Conservation (phyloP, 306 rosid species). For the Arachis stenosperma region DNA sequence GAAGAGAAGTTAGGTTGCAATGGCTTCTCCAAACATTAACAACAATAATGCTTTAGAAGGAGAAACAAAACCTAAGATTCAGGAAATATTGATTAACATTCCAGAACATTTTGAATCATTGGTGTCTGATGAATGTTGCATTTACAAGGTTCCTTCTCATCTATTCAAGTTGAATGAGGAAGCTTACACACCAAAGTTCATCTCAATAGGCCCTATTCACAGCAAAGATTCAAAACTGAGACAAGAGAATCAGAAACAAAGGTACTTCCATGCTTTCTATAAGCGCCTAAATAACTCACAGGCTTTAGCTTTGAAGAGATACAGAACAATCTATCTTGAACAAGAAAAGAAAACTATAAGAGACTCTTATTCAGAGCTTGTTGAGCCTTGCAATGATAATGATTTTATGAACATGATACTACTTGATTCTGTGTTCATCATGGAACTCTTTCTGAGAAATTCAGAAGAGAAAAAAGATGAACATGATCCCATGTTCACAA, state of each 20-base stretch:
- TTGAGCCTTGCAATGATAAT: neutral
- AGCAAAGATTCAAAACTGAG: neutral
- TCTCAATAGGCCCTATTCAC: conserved; percentile 46
- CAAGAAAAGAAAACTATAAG: conserved; percentile 5
- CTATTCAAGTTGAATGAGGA: conserved; percentile 27
- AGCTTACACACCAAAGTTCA: conserved; percentile 34
- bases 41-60: neutral
- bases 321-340: conserved; percentile 22
- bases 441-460: conserved; percentile 39
- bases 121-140: conserved; percentile 31
- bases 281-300: conserved; percentile 23
- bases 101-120: conserved; percentile 26
- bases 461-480: neutral
- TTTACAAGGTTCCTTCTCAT: conserved; percentile 43
- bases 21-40: conserved; percentile 20
- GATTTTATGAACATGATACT: conserved; percentile 28
- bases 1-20: conserved; percentile 23
- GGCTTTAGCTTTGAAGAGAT: conserved; percentile 20
- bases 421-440: conserved; percentile 40
- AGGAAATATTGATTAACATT: conserved; percentile 37
- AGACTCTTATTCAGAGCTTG: conserved; percentile 30
- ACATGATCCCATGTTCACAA: conserved; percentile 37
- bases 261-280: conserved; percentile 39
- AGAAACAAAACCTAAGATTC: conserved; percentile 14
- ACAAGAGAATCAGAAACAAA: conserved; percentile 37